Percentiles rank a stretch among this genome's conserved stretches.
Conservation (phyloP, 148 eudicot species). For the Agrostemma githago region DNA sequence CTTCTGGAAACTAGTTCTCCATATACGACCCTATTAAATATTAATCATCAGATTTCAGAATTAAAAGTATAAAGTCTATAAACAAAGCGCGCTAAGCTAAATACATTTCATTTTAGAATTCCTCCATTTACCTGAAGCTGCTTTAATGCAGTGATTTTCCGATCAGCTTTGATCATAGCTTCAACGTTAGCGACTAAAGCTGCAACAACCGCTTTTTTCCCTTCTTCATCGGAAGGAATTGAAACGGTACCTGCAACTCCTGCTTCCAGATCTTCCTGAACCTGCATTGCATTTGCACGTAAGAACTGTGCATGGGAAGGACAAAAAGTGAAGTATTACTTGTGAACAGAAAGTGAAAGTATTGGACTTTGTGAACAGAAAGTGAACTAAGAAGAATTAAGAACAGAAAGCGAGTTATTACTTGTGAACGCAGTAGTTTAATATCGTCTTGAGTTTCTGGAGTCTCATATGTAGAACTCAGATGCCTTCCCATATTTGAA, state of each 20-base stretch:
- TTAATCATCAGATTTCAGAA: slow-evolving; percentile 14
- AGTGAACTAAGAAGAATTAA: neutral
- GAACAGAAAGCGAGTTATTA: slow-evolving; percentile 23
- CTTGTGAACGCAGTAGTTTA: slow-evolving; percentile 72
- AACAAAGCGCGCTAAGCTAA: neutral
- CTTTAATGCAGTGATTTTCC: slow-evolving; percentile 89
- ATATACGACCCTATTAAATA: slow-evolving; percentile 73
- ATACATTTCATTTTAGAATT: neutral
- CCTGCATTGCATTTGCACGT: slow-evolving; percentile 29
- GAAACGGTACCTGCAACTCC: slow-evolving; percentile 70
- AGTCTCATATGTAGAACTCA: slow-evolving; percentile 70
- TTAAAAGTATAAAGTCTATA: neutral
- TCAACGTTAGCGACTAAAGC: slow-evolving; percentile 87
- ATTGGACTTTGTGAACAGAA: too few relatives aligned
- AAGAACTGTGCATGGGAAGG: neutral
- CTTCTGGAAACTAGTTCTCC: slow-evolving; percentile 81
- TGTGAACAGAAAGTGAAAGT: neutral
- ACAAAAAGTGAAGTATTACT: too few relatives aligned
- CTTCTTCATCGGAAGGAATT: slow-evolving; percentile 55
- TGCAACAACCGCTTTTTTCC: slow-evolving; percentile 67
- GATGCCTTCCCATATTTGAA: slow-evolving; percentile 77
- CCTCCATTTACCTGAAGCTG: slow-evolving; percentile 66
- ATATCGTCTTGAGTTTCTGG: slow-evolving; percentile 88
- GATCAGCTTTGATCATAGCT: slow-evolving; percentile 93
- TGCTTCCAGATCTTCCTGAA: slow-evolving; percentile 59